phyloP scores from a whole-genome alignment of 768 basidiomycete species.

The Pseudohyphozyma bogoriensis region DNA sequence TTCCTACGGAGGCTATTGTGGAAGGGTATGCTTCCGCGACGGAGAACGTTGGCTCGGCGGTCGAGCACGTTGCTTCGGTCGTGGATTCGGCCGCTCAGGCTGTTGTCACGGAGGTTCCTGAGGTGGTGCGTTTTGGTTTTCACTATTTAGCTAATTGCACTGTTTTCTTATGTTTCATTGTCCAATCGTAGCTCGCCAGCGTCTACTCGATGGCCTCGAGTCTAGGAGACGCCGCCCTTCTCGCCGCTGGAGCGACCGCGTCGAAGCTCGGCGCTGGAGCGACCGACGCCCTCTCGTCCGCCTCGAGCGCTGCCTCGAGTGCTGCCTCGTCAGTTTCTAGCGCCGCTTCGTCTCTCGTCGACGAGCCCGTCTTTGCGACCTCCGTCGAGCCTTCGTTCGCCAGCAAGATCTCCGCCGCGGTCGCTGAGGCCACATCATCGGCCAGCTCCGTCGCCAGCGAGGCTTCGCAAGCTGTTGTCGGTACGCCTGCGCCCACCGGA shows the following conservation, averaged over 20 bases:
- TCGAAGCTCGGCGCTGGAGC: no score
- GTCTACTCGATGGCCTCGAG: no score
- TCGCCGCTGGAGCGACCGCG: no score
- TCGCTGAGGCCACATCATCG: neutral
- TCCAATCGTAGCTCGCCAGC: no score
- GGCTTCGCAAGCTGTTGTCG: conserved; percentile 5
- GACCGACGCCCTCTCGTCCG: no score
- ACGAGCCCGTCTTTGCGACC: conserved; percentile 4
- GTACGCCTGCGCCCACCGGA: conserved; percentile 18
- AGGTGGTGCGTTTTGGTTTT: no score
- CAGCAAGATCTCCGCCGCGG: neutral
- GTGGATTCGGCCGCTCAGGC: neutral
- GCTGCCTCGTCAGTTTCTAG: neutral
- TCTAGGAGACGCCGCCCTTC: no score
- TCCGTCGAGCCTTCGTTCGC: conserved; percentile 5
- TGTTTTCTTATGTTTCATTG: no score
- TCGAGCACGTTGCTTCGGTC: neutral
- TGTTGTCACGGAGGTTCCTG: neutral
- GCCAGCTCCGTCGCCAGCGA: conserved; percentile 8
- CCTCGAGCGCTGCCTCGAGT: neutral
- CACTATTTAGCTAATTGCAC: no score
- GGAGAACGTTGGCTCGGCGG: neutral
- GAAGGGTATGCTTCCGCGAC: neutral
- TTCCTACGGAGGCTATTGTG: neutral
- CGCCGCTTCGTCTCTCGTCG: neutral